phyloP scores from a whole-genome alignment of 1,284 basidiomycete species.

The Trametes versicolor region DNA sequence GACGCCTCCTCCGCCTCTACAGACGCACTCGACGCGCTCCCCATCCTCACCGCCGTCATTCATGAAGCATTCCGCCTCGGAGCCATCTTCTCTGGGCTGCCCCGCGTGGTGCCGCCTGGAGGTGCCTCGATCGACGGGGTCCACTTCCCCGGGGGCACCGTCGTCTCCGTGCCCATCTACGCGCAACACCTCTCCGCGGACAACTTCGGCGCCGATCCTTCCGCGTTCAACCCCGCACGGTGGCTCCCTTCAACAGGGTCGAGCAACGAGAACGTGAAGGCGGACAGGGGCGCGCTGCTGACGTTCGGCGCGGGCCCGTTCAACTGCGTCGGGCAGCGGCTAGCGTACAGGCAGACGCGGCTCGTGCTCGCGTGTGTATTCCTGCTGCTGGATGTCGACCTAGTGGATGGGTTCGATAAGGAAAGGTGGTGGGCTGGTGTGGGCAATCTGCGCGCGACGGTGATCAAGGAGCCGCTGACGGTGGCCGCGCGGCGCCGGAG shows the following conservation, averaged over 20 bases:
- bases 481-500: neutral
- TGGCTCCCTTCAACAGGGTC: constrained; percentile 27
- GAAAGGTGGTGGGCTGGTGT: constrained; percentile 4
- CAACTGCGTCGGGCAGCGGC: constrained; percentile 8
- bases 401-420: neutral
- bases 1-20: neutral
- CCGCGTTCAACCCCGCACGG: constrained; percentile 37
- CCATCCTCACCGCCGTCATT: constrained; percentile 5
- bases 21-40: constrained; percentile 3
- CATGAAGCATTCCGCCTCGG: constrained; percentile 5
- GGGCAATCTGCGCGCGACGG: constrained; percentile 8
- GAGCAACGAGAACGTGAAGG: neutral
- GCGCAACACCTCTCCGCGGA: constrained; percentile 32
- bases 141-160: constrained; percentile 2
- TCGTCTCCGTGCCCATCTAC: constrained; percentile 21
- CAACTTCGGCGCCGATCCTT: constrained; percentile 36
- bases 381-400: constrained; percentile 5
- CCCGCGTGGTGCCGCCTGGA: neutral
- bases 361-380: constrained; percentile 11
- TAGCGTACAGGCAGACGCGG: constrained; percentile 12
- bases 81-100: neutral
- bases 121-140: constrained; percentile 2
- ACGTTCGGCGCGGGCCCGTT: constrained; percentile 6
- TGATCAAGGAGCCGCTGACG: constrained; percentile 9
- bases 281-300: constrained; percentile 6